phyloP scores from a whole-genome alignment of 2,329 filamentous ascomycete genomes.

The Sphaceloma murrayae region DNA sequence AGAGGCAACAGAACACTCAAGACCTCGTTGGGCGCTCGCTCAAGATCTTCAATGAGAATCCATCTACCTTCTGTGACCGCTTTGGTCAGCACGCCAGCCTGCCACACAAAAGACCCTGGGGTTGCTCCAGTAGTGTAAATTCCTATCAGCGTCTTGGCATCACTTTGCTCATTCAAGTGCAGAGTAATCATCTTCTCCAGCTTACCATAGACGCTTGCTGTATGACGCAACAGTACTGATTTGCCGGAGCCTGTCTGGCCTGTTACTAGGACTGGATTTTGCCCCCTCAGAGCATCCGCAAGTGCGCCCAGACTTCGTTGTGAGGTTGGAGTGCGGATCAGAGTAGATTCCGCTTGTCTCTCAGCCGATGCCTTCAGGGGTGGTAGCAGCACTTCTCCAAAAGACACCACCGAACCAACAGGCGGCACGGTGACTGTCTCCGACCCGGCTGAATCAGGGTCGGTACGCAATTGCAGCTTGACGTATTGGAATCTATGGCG shows the following conservation, averaged over 20 bases:
- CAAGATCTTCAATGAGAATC: conserved; percentile 95
- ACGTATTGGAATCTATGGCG: conserved; percentile 43
- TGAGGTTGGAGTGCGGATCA: conserved; percentile 62
- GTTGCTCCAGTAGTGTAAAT: conserved; percentile 84
- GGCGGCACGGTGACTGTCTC: too few relatives aligned
- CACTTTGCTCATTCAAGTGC: conserved; percentile 95
- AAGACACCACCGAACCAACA: conserved; percentile 18
- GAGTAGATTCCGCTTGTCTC: conserved; percentile 18
- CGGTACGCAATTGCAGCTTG: too few relatives aligned
- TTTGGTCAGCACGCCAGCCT: conserved; percentile 82
- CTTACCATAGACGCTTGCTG: conserved; percentile 70
- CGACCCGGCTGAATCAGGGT: too few relatives aligned
- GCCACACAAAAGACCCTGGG: conserved; percentile 86
- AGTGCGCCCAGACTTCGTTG: conserved; percentile 60
- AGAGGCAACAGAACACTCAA: conserved; percentile 86
- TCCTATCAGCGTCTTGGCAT: conserved; percentile 91
- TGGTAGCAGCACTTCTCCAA: conserved; percentile 18
- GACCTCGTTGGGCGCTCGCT: conserved; percentile 88
- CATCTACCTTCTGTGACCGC: conserved; percentile 90
- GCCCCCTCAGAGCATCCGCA: conserved; percentile 54
- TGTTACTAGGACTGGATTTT: conserved; percentile 67
- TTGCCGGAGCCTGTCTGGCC: conserved; percentile 84
- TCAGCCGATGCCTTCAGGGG: background rate
- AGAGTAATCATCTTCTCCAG: conserved; percentile 79
- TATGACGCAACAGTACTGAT: conserved; percentile 72